phyloP scores from a whole-genome alignment of 2,329 filamentous ascomycete genomes.

The Hymenotorrendiella dingleyae region DNA sequence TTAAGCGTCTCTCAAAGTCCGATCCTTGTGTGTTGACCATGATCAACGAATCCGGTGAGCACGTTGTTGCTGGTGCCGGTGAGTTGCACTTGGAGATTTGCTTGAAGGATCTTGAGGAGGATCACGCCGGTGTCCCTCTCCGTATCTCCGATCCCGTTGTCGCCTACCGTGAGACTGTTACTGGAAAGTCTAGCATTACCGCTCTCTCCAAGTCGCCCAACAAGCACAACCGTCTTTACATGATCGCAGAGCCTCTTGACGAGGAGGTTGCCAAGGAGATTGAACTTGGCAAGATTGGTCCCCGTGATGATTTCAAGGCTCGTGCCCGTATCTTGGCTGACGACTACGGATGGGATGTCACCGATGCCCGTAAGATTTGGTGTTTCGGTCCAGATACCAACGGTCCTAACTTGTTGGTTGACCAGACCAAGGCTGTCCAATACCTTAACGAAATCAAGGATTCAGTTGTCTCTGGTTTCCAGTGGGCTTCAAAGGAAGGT shows the following conservation, averaged over 20 bases:
- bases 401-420: constrained; percentile 96
- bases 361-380: constrained; percentile 99
- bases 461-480: constrained; percentile 98
- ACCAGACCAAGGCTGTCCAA: constrained; percentile 99
- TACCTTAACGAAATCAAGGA: constrained; percentile 99
- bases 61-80: constrained; percentile 98
- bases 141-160: constrained; percentile 98
- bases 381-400: constrained; percentile 97
- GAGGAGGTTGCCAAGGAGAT: constrained; percentile 92
- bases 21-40: constrained; percentile 94
- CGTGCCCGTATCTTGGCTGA: constrained; percentile 95
- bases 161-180: constrained; percentile 96
- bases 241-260: constrained; percentile 81
- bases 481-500: constrained; percentile 98
- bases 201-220: constrained; percentile 99
- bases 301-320: constrained; percentile 98
- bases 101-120: constrained; percentile 99
- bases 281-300: constrained; percentile 83
- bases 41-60: constrained; percentile 91
- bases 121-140: constrained; percentile 97
- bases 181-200: constrained; percentile 79
- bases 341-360: constrained; percentile 98
- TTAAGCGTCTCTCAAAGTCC: constrained; percentile 99
- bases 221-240: constrained; percentile 99
- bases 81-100: constrained; percentile 99